Conservation (phyloP, 306 rosid genomes). For the Boehmeria nivea region DNA sequence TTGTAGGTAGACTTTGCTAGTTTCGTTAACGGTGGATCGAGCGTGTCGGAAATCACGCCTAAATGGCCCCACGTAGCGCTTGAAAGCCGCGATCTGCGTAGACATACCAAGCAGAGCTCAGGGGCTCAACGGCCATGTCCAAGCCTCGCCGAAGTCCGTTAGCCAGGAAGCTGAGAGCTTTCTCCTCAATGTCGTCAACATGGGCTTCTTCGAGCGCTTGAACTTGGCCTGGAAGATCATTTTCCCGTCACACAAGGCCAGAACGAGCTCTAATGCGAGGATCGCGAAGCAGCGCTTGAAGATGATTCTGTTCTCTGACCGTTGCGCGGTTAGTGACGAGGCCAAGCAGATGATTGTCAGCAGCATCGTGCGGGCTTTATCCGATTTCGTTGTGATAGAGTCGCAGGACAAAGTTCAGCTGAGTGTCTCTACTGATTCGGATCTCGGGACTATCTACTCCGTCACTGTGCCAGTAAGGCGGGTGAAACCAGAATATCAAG, state of each 20-base stretch:
- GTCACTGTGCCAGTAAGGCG: constrained; percentile 92
- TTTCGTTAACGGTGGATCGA: constrained; percentile 45
- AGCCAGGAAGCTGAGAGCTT: constrained; percentile 67
- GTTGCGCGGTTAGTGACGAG: constrained; percentile 90
- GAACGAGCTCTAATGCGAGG: constrained; percentile 70
- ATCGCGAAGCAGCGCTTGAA: constrained; percentile 94
- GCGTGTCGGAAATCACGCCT: constrained; percentile 37
- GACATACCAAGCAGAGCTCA: constrained; percentile 39
- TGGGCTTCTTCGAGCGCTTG: constrained; percentile 85
- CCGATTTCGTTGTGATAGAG: constrained; percentile 96
- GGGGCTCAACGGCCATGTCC: constrained; percentile 31
- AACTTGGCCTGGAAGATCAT: constrained; percentile 90
- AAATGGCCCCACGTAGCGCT: constrained; percentile 42
- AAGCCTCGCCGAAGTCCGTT: constrained; percentile 40
- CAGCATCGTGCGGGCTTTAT: constrained; percentile 69
- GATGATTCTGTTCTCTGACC: constrained; percentile 91
- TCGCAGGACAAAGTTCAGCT: constrained; percentile 90
- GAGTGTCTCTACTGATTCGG: constrained; percentile 82
- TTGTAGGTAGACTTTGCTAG: constrained; percentile 53
- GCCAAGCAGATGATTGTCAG: constrained; percentile 78
- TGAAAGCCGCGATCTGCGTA: constrained; percentile 32
- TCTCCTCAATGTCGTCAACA: constrained; percentile 78
- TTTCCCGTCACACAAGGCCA: constrained; percentile 64
- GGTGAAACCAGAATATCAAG: constrained; percentile 88
- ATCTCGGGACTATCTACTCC: constrained; percentile 87